A percentile compares a stretch with the other conserved stretches of the same genome.
Evolutionary conservation across 176 grass and related monocot species (phyloP).

Genomic region (Hordeum marinum): DNA sequence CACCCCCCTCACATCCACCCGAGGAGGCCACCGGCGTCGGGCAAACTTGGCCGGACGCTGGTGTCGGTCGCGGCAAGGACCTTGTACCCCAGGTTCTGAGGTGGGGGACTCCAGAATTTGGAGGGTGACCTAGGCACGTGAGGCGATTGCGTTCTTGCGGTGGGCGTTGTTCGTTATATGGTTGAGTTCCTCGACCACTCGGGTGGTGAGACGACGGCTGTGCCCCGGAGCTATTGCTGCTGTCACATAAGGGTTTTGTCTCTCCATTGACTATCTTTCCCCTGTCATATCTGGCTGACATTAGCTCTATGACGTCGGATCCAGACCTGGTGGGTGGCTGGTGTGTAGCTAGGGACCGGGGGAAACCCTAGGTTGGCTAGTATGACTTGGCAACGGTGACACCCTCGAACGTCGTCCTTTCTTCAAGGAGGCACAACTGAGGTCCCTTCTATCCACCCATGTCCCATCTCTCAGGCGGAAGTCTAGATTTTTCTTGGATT

Average conservation of each 20-base stretch:
- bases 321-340: neutral
- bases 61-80: too few species aligned
- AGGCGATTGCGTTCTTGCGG: fast-evolving
- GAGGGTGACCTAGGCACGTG: too few species aligned
- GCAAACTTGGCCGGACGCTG: too few species aligned
- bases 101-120: neutral
- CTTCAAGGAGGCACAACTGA: neutral
- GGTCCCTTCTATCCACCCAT: neutral
- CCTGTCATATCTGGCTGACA: neutral
- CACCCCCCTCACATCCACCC: too few species aligned
- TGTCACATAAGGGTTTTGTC: neutral
- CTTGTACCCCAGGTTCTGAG: too few species aligned
- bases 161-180: neutral
- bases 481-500: neutral
- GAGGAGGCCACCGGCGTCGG: too few species aligned
- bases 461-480: neutral
- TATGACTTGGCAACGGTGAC: neutral
- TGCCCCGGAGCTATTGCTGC: neutral
- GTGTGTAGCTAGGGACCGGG: neutral
- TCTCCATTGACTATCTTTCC: neutral
- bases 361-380: neutral
- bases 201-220: neutral
- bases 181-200: neutral
- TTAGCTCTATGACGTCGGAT: neutral
- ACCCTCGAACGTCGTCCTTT: neutral